These are phyloP conservation scores for Colletotrichum tabaci DNA, from an alignment of 2,329 filamentous ascomycete genomes.

Conservation along the genomic window DNA sequence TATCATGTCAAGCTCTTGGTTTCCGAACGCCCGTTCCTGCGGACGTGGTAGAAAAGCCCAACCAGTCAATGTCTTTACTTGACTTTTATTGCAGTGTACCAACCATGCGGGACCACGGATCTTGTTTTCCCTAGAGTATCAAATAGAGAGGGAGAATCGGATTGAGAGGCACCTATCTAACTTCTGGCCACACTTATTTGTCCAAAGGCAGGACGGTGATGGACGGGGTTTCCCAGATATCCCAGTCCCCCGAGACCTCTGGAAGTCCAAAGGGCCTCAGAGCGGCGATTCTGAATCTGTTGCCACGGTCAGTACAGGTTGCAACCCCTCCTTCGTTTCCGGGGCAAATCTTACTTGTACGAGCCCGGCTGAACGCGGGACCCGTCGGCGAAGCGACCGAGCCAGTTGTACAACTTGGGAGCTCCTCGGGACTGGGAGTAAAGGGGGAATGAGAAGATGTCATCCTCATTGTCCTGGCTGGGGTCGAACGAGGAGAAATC, in stretches of 20 bases:
- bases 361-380: conserved; percentile 14
- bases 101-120: no score
- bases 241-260: conserved; percentile 43
- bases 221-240: conserved; percentile 46
- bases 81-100: no score
- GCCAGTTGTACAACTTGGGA: conserved; percentile 1
- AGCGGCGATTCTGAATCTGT: conserved; percentile 46
- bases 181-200: no score
- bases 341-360: conserved; percentile 11
- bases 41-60: no score
- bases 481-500: not conserved
- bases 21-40: no score
- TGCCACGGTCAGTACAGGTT: not conserved
- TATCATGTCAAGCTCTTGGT: no score
- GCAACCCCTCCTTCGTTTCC: rapidly evolving
- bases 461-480: conserved; percentile 14
- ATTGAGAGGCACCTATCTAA: no score
- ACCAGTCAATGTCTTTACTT: no score
- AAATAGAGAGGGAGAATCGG: no score
- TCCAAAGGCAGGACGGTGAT: conserved; percentile 1
- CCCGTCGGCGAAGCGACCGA: conserved; percentile 20
- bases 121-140: no score
- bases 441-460: conserved; percentile 11
- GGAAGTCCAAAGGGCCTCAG: conserved; percentile 47
- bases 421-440: conserved; percentile 1